These are phyloP conservation scores for Erythrophleum fordii DNA, from an alignment of 306 rosid genomes.

Conservation along the genomic window DNA sequence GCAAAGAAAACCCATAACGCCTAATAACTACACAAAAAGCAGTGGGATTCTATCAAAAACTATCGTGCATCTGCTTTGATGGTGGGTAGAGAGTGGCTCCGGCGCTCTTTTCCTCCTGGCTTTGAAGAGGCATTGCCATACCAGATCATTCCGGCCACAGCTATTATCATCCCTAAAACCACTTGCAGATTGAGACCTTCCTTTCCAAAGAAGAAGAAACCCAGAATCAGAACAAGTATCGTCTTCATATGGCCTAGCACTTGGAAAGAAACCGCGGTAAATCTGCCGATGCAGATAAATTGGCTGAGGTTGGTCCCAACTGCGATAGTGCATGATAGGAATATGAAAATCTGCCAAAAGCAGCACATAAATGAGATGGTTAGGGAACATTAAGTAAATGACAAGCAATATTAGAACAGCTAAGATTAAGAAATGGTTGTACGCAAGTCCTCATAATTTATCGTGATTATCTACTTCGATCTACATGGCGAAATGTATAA, in stretches of 20 bases:
- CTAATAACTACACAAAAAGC: slow-evolving; percentile 58
- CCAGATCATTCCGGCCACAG: slow-evolving; percentile 79
- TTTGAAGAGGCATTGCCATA: slow-evolving; percentile 79
- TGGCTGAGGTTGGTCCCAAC: slow-evolving; percentile 84
- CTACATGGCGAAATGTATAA: not conserved
- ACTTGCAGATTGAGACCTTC: slow-evolving; percentile 72
- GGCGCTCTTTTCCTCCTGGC: slow-evolving; percentile 79
- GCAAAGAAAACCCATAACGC: slow-evolving; percentile 38
- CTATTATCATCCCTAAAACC: slow-evolving; percentile 73
- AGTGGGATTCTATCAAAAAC: slow-evolving; percentile 52
- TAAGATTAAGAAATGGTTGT: not conserved
- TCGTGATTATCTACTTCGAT: not conserved
- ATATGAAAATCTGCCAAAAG: slow-evolving; percentile 59
- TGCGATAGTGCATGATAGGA: slow-evolving; percentile 68
- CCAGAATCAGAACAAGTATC: slow-evolving; percentile 69
- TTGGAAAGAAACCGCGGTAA: slow-evolving; percentile 76
- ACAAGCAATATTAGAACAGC: not conserved
- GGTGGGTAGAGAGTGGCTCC: slow-evolving; percentile 65
- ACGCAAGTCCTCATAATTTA: slow-evolving; percentile 4
- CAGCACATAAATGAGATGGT: slow-evolving; percentile 14
- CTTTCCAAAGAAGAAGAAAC: slow-evolving; percentile 76
- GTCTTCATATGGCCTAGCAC: slow-evolving; percentile 85
- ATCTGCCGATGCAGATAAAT: slow-evolving; percentile 80
- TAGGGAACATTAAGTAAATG: not conserved
- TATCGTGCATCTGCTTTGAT: slow-evolving; percentile 53